These are phyloP conservation scores for Domatiomyces globalis DNA, from an alignment of 2,329 filamentous ascomycete genomes.

Conservation along the genomic window DNA sequence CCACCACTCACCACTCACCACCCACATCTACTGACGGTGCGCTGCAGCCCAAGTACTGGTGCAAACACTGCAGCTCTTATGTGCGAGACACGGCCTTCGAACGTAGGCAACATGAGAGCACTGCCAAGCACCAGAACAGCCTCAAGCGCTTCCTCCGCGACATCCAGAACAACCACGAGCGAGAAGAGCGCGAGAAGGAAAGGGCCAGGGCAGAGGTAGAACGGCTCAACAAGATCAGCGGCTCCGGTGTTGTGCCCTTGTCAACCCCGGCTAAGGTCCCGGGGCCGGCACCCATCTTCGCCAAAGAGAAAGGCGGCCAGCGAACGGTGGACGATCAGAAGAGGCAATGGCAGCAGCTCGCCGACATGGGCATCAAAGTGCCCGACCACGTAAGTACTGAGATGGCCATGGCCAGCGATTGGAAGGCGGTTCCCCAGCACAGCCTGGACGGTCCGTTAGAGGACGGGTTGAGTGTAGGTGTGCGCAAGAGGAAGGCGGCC, in stretches of 20 bases:
- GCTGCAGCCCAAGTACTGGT: constrained; percentile 73
- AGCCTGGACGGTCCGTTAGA: constrained; percentile 30
- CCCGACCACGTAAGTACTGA: constrained; percentile 65
- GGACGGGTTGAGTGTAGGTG: constrained; percentile 29
- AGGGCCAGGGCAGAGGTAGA: constrained; percentile 73
- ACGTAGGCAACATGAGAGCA: constrained; percentile 76
- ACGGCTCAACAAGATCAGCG: constrained; percentile 63
- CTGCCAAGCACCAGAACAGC: constrained; percentile 66
- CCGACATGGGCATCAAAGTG: constrained; percentile 70
- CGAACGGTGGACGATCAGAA: constrained; percentile 54
- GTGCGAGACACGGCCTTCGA: constrained; percentile 89
- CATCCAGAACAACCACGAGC: constrained; percentile 71
- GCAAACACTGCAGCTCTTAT: constrained; percentile 85
- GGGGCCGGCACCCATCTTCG: constrained; percentile 18
- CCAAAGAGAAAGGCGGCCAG: constrained; percentile 21
- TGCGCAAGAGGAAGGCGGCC: constrained; percentile 33
- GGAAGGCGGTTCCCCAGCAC: constrained; percentile 52
- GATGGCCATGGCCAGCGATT: constrained; percentile 79
- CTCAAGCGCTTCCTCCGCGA: constrained; percentile 83
- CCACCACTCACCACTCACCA: not conserved
- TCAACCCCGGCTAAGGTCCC: constrained; percentile 19
- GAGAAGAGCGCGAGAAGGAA: constrained; percentile 66
- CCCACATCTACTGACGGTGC: not conserved
- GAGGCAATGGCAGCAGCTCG: constrained; percentile 73
- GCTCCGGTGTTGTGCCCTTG: constrained; percentile 25